A percentile compares a stretch with the other conserved stretches of the same genome.
Conservation (phyloP, 805 yeast species). For the Candida dendrica region DNA sequence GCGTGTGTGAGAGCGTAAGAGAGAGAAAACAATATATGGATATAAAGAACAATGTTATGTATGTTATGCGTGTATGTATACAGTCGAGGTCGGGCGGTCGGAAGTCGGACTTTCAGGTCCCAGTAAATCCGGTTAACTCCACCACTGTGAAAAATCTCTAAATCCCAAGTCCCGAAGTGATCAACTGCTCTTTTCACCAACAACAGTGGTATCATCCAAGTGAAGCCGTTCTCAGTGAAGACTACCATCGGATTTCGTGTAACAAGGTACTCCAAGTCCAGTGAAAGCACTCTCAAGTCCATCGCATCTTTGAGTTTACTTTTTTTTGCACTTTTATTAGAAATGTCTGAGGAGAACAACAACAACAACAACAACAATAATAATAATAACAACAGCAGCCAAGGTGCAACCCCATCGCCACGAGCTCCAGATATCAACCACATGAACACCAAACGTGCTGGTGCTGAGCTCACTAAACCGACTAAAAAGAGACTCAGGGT, state of each 20-base stretch:
- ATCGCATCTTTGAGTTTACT: no score
- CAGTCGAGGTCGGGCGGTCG: no score
- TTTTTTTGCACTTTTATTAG: no score
- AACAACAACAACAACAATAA: background rate
- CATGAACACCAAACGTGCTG: background rate
- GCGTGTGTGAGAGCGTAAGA: no score
- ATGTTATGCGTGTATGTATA: no score
- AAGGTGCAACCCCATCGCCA: background rate
- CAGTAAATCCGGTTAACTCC: conserved; percentile 1
- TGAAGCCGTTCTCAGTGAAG: background rate
- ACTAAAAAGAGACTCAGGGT: conserved; percentile 36
- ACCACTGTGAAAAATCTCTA: background rate
- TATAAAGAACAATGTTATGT: no score
- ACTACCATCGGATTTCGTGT: no score
- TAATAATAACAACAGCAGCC: background rate
- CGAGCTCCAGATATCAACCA: background rate
- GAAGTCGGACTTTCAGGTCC: background rate
- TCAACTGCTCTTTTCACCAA: background rate
- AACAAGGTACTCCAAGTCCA: no score
- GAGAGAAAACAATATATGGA: no score
- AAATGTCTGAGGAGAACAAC: background rate
- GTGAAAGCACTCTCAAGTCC: no score
- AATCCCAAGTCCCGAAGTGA: background rate
- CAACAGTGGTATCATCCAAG: background rate
- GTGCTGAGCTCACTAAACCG: background rate